Conservation (phyloP, 495 filamentous ascomycete species). For the Wilcoxina mikolae region DNA sequence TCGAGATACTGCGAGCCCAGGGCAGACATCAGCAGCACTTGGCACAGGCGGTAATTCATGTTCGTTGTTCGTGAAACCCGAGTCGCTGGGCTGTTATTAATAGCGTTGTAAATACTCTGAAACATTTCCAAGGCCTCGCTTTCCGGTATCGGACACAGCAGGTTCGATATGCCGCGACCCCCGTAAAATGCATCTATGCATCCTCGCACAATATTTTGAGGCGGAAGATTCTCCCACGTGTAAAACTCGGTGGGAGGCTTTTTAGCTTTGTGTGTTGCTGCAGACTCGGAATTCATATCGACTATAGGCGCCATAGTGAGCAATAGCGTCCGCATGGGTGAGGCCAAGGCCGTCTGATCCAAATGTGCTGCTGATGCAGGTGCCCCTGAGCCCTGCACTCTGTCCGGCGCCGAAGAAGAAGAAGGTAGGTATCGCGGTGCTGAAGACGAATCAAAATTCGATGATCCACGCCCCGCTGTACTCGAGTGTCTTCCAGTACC, state of each 20-base stretch:
- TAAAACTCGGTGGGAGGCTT: slow-evolving; percentile 6
- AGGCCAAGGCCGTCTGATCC: slow-evolving; percentile 1
- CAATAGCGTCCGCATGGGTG: slow-evolving; percentile 1
- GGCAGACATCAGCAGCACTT: slow-evolving; percentile 18
- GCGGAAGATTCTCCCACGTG: slow-evolving; percentile 12
- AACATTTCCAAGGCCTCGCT: slow-evolving; percentile 3
- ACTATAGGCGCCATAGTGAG: slow-evolving; percentile 3
- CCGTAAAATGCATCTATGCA: slow-evolving; percentile 4
- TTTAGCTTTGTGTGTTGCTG: not conserved
- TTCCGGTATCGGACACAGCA: slow-evolving; percentile 1
- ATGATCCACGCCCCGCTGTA: not conserved
- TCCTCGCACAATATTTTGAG: not conserved
- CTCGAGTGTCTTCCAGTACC: not conserved
- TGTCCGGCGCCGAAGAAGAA: not conserved
- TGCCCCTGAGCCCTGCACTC: not conserved
- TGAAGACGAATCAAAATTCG: not conserved
- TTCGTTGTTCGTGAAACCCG: slow-evolving; percentile 2
- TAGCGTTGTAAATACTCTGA: slow-evolving; percentile 1
- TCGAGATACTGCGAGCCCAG: slow-evolving; percentile 20
- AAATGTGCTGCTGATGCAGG: not conserved
- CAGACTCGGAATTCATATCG: not conserved
- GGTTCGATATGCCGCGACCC: not conserved
- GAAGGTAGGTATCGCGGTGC: not conserved
- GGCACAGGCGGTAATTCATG: slow-evolving; percentile 11
- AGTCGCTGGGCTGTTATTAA: no score